Conservation (phyloP, 2,329 filamentous ascomycete species). For the Ceratocystis harringtonii region DNA sequence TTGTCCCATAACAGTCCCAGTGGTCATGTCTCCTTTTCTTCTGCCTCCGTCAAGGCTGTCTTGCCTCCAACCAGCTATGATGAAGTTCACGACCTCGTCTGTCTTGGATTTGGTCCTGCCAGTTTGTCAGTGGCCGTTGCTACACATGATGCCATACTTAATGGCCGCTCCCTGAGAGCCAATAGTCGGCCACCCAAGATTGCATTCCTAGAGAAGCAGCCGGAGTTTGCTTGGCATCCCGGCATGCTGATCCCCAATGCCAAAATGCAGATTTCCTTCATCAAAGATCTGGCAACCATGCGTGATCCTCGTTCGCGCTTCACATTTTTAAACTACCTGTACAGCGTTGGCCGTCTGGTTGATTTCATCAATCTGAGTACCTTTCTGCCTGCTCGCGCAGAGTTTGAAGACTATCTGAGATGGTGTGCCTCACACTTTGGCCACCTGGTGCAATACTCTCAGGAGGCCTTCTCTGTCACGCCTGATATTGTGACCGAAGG, state of each 20-base stretch:
- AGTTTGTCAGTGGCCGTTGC: constrained; percentile 81
- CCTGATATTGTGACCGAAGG: constrained; percentile 36
- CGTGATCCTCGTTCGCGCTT: constrained; percentile 80
- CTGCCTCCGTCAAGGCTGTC: constrained; percentile 18
- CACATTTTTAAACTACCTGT: constrained; percentile 90
- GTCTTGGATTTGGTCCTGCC: constrained; percentile 84
- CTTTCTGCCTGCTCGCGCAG: constrained; percentile 69
- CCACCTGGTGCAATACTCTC: constrained; percentile 55
- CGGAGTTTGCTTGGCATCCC: constrained; percentile 76
- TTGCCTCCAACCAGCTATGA: constrained; percentile 40
- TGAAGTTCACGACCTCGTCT: constrained; percentile 69
- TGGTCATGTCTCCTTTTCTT: background rate
- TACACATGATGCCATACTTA: constrained; percentile 60
- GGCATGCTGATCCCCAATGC: constrained; percentile 89
- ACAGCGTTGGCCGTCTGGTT: constrained; percentile 63
- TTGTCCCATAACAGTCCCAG: background rate
- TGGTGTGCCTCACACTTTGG: constrained; percentile 81
- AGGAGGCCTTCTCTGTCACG: constrained; percentile 58
- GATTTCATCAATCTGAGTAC: constrained; percentile 85
- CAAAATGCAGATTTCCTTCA: constrained; percentile 94
- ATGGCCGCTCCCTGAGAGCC: constrained; percentile 27
- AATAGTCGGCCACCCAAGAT: constrained; percentile 45
- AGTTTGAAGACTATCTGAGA: constrained; percentile 90
- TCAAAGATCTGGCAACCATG: constrained; percentile 87
- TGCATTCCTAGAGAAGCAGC: constrained; percentile 76